These are phyloP conservation scores for Dactylellina leptospora DNA, from an alignment of 2,329 filamentous ascomycete genomes.

Conservation along the genomic window DNA sequence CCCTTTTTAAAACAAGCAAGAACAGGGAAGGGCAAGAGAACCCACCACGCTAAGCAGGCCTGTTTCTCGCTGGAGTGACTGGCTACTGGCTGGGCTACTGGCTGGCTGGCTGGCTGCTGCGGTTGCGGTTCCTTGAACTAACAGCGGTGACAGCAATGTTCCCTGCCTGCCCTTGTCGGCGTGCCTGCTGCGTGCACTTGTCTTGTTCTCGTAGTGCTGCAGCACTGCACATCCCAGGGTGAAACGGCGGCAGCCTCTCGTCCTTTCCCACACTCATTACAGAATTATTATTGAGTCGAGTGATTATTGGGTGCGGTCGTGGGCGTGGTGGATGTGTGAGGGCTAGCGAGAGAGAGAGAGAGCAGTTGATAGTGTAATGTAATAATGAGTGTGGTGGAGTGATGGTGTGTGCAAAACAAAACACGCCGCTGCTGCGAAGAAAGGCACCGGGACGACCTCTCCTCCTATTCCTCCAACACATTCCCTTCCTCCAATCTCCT, in stretches of 20 bases:
- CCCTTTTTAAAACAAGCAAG: slow-evolving; percentile 54
- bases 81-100: not conserved
- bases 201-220: slow-evolving; percentile 26
- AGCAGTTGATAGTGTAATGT: not conserved
- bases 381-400: slow-evolving; percentile 18
- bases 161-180: slow-evolving; percentile 35
- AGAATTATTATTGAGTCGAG: not conserved
- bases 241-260: slow-evolving; percentile 34
- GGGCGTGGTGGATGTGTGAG: not conserved
- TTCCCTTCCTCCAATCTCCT: slow-evolving; percentile 21
- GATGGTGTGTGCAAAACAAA: not conserved
- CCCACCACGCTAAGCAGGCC: slow-evolving; percentile 51
- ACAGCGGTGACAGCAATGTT: slow-evolving; percentile 27
- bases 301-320: slow-evolving; percentile 4
- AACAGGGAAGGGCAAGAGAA: slow-evolving; percentile 51
- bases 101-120: slow-evolving; percentile 36
- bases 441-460: not conserved
- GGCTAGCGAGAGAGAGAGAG: not conserved
- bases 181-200: slow-evolving; percentile 30
- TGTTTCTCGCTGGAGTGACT: slow-evolving; percentile 10
- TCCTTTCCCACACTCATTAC: slow-evolving; percentile 2
- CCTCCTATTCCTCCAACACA: slow-evolving; percentile 14
- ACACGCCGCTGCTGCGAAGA: no score
- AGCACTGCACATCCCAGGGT: slow-evolving; percentile 28
- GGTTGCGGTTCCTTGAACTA: slow-evolving; percentile 50